Percentiles rank a stretch among this genome's conserved stretches.
Evolutionary conservation across 148 eudicot species (phyloP).

Genomic region (Silene latifolia): DNA sequence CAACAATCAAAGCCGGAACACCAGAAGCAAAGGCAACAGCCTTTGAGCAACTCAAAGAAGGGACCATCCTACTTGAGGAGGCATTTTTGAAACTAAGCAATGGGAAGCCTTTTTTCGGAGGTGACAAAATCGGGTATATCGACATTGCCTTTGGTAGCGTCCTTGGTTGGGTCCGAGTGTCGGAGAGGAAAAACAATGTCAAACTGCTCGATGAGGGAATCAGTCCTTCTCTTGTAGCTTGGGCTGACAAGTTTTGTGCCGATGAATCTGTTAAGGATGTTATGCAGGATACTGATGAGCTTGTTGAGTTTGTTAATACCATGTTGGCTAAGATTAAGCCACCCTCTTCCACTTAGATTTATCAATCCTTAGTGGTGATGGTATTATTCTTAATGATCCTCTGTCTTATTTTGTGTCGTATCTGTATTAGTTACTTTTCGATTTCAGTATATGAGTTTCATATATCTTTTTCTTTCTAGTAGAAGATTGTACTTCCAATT

Average conservation of each 20-base stretch:
- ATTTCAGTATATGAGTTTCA: no score
- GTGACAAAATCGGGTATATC: constrained; percentile 43
- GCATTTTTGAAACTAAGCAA: constrained; percentile 45
- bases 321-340: constrained; percentile 21
- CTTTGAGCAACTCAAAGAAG: constrained; percentile 24
- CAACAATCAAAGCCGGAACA: constrained; percentile 10
- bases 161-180: constrained; percentile 37
- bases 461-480: no score
- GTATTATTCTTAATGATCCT: no score
- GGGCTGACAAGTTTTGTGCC: constrained; percentile 36
- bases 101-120: constrained; percentile 51
- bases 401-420: no score
- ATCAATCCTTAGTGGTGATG: no score
- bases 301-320: constrained; percentile 33
- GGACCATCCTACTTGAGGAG: constrained; percentile 34
- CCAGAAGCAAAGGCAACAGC: constrained; percentile 36
- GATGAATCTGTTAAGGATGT: constrained; percentile 42
- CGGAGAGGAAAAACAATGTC: constrained; percentile 23
- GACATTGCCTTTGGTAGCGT: constrained; percentile 48
- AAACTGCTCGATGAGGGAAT: constrained; percentile 29
- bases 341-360: no score
- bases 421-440: no score
- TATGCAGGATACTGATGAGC: constrained; percentile 39
- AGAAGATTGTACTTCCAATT: no score
- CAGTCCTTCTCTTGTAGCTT: constrained; percentile 30